Conservation (phyloP, 306 rosid genomes). For the Corylus americana region DNA sequence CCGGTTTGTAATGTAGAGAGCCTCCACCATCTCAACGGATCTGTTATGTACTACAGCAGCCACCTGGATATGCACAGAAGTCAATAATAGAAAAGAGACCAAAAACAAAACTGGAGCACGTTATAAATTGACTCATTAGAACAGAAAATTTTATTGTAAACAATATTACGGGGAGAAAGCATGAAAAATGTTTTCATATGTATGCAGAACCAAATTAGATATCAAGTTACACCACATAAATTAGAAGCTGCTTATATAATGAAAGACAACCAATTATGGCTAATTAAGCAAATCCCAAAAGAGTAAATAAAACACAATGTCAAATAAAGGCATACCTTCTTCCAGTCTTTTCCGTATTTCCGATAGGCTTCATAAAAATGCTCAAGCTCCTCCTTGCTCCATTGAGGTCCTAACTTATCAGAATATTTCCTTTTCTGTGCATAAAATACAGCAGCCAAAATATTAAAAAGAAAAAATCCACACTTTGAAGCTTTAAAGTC, state of each 20-base stretch:
- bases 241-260: constrained; percentile 11
- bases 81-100: constrained; percentile 7
- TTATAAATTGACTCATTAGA: background rate
- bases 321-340: constrained; percentile 53
- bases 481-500: background rate
- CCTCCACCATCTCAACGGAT: constrained; percentile 72
- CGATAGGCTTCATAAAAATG: constrained; percentile 86
- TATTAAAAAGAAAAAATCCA: constrained; percentile 6
- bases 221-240: background rate
- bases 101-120: background rate
- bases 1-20: constrained; percentile 71
- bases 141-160: background rate
- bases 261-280: background rate
- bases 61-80: constrained; percentile 55
- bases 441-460: constrained; percentile 28
- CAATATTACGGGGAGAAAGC: background rate
- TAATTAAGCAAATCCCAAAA: constrained; percentile 16
- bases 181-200: background rate
- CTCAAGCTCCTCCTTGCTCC: constrained; percentile 81
- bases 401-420: constrained; percentile 80
- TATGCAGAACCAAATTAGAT: background rate
- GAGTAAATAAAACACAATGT: constrained; percentile 16
- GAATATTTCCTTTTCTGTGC: constrained; percentile 75
- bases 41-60: constrained; percentile 53
- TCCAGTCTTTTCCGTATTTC: constrained; percentile 83